A percentile compares a stretch with the other conserved stretches of the same genome.
Conservation (phyloP, 2,329 filamentous ascomycete genomes). For the Colletotrichum australisinense region DNA sequence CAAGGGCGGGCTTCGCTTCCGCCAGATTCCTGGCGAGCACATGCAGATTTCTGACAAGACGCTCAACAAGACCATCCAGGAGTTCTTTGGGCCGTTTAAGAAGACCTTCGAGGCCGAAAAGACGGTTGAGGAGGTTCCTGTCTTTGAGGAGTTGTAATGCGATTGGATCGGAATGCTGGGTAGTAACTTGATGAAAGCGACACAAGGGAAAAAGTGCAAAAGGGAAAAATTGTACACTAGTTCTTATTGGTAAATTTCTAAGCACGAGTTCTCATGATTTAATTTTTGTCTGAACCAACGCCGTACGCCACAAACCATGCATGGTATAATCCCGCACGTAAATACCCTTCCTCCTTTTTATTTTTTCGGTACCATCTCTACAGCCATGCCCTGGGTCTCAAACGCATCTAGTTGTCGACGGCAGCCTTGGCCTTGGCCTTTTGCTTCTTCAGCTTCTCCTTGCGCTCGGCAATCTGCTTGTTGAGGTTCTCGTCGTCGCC, state of each 20-base stretch:
- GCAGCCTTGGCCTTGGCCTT: constrained; percentile 67
- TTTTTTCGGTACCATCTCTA: neutral
- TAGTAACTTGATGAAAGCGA: neutral
- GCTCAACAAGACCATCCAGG: constrained; percentile 72
- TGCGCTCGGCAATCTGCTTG: constrained; percentile 70
- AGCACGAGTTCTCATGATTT: constrained; percentile 25
- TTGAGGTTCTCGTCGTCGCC: constrained; percentile 65
- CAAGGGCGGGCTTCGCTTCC: constrained; percentile 82
- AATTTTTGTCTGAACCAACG: constrained; percentile 34
- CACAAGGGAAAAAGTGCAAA: neutral
- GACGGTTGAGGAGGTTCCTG: constrained; percentile 31
- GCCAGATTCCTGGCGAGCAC: constrained; percentile 79
- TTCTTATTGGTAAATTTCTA: constrained; percentile 21
- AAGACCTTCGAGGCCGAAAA: constrained; percentile 47
- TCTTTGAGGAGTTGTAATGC: constrained; percentile 51
- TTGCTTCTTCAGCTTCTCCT: constrained; percentile 68
- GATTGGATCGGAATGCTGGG: neutral
- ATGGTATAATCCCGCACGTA: constrained; percentile 36
- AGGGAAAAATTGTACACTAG: constrained; percentile 34
- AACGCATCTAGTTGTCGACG: constrained; percentile 52
- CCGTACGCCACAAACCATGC: constrained; percentile 38
- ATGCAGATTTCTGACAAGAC: constrained; percentile 81
- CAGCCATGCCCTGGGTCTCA: neutral
- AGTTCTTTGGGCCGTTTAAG: constrained; percentile 71
- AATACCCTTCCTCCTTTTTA: constrained; percentile 1